Base-by-base conservation (phyloP, 306 rosid species). In the Alnus glutinosa region DNA sequence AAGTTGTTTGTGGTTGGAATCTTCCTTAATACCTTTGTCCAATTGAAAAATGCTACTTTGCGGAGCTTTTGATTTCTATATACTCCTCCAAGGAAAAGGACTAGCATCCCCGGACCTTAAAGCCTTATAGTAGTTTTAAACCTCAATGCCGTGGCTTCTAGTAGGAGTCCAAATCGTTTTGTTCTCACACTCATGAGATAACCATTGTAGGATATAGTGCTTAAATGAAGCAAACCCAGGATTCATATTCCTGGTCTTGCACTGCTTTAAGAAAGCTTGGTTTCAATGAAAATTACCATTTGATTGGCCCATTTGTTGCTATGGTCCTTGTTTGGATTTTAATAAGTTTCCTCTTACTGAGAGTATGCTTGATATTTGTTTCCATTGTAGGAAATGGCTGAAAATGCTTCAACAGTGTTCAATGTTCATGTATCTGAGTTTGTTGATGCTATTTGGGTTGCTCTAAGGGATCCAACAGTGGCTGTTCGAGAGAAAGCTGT, bases 371-470 rank as follows among this genome's bases (percentile, higher is more conserved):
- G 44, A 5, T 79, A n/a, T 70, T 82, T 81, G 73, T 86, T 79
- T 48, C 58, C 77, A 55, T 64, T 62, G 82, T 78, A 95, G 99
- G 99, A 95, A 89, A 95, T 95, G 99, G 99, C 99, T 28, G 99
- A 95, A 88, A 91, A 93, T 85, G 99, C 98, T 87, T 95, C 99
- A 12, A 91, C 99, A 6, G 94, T 92, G 36, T 95, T 95, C 83
- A 93, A 95, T 90, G 99, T 95, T 66, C 99, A 95, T 73, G 99
- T 95, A 47, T 90, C 98, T 46, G 99, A 93, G 80, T 95, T 95
- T 88, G 94, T 95, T n/a, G 98, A 95, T 34, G 97, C 97, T 70
- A 95, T 95, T 18, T 95, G 99, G 99, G 97, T 91, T 88, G 97
- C 99, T 75, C 79, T 95, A 87, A 90, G 99, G 80, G 99, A 95